Evolutionary conservation across 2,329 filamentous ascomycete species (phyloP), one percentile per base, ranked within the genome.

Genomic region (Coniochaeta ligniaria): DNA sequence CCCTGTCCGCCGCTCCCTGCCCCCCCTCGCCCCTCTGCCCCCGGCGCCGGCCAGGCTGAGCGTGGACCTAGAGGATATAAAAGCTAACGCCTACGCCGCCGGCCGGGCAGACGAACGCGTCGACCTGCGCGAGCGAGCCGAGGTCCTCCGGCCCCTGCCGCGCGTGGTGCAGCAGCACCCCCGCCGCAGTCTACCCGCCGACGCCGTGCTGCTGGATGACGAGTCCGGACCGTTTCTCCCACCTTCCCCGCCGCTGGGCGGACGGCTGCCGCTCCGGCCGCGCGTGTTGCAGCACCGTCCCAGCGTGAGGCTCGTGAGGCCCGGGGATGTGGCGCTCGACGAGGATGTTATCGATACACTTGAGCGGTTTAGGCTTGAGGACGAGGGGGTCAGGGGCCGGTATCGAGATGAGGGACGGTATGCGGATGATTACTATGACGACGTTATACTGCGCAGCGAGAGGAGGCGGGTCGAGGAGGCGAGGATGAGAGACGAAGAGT

Each of bases 31-130:
- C 16, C 33, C 52, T 7, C 22, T 26, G 12, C 22, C 26, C 33
- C 33, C 20, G 28, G 7, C 22, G 20, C 31, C 41, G 52, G 11
- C 24, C 3, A 22, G 52, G 36, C 38, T 35, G 26, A 11, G 47
- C n/a, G 35, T 60, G 3, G 55, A 58, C 17, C 59, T 63, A 7
- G 47, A 62, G n/a, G 43, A 59, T 47, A 58, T 62, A 38, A 35
- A 35, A 31, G 38, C 41, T 6, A 50, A 60, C 28, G 60, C 60
- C 36, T 63, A 62, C 36, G 20, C 24, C 17, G 56, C 52, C 3
- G 62, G 60, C 6, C 59, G 59, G n/a, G 60, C 56, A 3, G 60
- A 60, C 35, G 62, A 57, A 50, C 20, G 43, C 20, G 36, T 24
- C 20, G 60, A 61, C 17, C 28, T 54, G 11, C 60, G 45, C 8